These are phyloP conservation scores for Seiridium cupressi DNA, from an alignment of 2,329 filamentous ascomycete genomes.

Conservation along the genomic window DNA sequence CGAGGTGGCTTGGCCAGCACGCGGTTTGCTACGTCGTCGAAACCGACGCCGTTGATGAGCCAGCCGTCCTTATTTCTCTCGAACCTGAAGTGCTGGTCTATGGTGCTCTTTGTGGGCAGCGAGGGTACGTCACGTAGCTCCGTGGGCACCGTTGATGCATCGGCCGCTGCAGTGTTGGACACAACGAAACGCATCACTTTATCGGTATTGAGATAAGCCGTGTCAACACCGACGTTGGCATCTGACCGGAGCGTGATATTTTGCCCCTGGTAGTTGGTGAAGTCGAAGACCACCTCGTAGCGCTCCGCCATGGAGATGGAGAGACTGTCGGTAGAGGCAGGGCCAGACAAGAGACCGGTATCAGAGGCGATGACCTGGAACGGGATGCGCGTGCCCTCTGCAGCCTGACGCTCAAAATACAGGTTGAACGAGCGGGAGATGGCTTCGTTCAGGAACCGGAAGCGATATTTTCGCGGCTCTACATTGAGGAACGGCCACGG, in stretches of 20 bases:
- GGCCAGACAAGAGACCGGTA: conserved; percentile 45
- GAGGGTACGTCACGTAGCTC: conserved; percentile 35
- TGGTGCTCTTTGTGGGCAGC: conserved; percentile 29
- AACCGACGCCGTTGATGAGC: conserved; percentile 50
- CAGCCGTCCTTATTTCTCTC: conserved; percentile 42
- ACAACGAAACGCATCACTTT: conserved; percentile 54
- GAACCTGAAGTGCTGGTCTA: conserved; percentile 40
- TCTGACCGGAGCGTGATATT: conserved; percentile 38
- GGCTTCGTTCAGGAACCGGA: conserved; percentile 52
- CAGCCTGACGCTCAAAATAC: conserved; percentile 38
- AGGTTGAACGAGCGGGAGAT: conserved; percentile 46
- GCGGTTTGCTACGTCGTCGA: conserved; percentile 44
- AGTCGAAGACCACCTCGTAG: conserved; percentile 58
- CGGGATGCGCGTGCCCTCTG: conserved; percentile 28
- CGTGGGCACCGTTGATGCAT: conserved; percentile 32
- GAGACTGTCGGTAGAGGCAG: conserved; percentile 40
- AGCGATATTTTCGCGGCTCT: conserved; percentile 59
- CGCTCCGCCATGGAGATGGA: conserved; percentile 54
- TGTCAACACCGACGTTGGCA: conserved; percentile 38
- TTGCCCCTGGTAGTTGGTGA: conserved; percentile 44
- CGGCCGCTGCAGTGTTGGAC: conserved; percentile 23
- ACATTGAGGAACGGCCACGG: conserved; percentile 60
- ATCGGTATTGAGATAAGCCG: conserved; percentile 50
- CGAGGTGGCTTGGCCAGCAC: conserved; percentile 45
- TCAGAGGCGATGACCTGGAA: conserved; percentile 57